Percentiles rank a stretch among this genome's conserved stretches.
phyloP scores from a whole-genome alignment of 2,329 filamentous ascomycete species.

The Monilinia aucupariae region DNA sequence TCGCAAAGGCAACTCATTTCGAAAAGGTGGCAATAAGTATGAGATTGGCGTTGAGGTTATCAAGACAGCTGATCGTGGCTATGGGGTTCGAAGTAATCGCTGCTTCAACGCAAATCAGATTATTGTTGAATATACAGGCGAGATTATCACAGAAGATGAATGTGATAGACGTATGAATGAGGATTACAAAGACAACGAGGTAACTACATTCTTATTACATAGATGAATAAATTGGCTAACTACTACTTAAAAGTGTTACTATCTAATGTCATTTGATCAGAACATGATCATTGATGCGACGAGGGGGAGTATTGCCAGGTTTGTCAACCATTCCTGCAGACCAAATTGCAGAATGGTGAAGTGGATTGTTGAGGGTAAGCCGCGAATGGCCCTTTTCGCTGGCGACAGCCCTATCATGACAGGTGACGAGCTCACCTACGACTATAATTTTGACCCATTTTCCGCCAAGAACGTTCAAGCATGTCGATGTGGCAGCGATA shows the following conservation, averaged over 20 bases:
- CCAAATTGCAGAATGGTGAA: constrained; percentile 98
- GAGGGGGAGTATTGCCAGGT: constrained; percentile 89
- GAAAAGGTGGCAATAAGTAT: constrained; percentile 68
- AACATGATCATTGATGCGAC: constrained; percentile 98
- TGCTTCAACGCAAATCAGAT: constrained; percentile 86
- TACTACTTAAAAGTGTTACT: constrained; percentile 66
- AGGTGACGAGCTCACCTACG: constrained; percentile 93
- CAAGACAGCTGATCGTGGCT: constrained; percentile 81
- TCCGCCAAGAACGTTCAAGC: constrained; percentile 63
- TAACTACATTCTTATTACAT: constrained; percentile 40
- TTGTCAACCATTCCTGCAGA: constrained; percentile 95
- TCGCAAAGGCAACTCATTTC: constrained; percentile 43
- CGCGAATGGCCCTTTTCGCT: constrained; percentile 93
- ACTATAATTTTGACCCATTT: constrained; percentile 71
- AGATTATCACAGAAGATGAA: constrained; percentile 93
- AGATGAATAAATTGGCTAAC: constrained; percentile 22
- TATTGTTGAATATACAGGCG: constrained; percentile 96
- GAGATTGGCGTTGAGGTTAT: constrained; percentile 92
- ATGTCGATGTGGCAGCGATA: constrained; percentile 57
- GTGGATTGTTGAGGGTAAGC: constrained; percentile 90
- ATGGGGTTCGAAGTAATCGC: constrained; percentile 85
- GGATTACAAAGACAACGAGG: constrained; percentile 88
- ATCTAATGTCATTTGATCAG: constrained; percentile 97
- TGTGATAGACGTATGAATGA: constrained; percentile 91
- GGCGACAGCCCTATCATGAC: constrained; percentile 86